Percentiles rank a stretch among this genome's conserved stretches.
These are phyloP conservation scores for Amanita inopinata DNA, from an alignment of 768 basidiomycete species.

Conservation along the genomic window DNA sequence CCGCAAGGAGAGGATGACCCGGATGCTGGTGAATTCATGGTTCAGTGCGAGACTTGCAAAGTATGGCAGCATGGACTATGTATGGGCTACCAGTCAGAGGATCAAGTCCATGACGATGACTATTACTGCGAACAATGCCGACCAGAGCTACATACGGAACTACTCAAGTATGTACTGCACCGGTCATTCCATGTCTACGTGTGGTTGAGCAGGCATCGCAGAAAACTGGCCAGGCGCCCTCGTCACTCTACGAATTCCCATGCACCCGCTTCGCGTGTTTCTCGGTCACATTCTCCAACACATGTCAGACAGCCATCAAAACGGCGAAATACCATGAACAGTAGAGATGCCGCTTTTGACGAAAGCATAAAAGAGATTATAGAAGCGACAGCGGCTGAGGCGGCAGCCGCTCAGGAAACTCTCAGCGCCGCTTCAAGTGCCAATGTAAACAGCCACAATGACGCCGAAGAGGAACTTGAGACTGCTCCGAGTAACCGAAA, in stretches of 20 bases:
- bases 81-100: constrained; percentile 83
- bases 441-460: constrained; percentile 25
- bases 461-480: constrained; percentile 42
- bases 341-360: constrained; percentile 88
- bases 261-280: constrained; percentile 50
- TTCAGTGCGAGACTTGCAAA: constrained; percentile 93
- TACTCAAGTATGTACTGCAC: constrained; percentile 56
- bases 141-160: constrained; percentile 75
- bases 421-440: constrained; percentile 23
- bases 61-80: constrained; percentile 98
- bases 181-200: constrained; percentile 10
- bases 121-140: constrained; percentile 94
- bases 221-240: constrained; percentile 52
- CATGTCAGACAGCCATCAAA: constrained; percentile 63
- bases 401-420: constrained; percentile 37
- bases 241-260: constrained; percentile 57
- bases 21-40: constrained; percentile 92
- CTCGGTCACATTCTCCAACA: constrained; percentile 67
- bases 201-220: constrained; percentile 18
- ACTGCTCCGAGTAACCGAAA: constrained; percentile 32
- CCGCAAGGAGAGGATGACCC: constrained; percentile 55
- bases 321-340: constrained; percentile 96
- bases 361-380: constrained; percentile 75
- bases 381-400: constrained; percentile 65
- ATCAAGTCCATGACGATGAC: constrained; percentile 62